Conservation (phyloP, 805 yeast genomes). For the Candida suzukii region DNA sequence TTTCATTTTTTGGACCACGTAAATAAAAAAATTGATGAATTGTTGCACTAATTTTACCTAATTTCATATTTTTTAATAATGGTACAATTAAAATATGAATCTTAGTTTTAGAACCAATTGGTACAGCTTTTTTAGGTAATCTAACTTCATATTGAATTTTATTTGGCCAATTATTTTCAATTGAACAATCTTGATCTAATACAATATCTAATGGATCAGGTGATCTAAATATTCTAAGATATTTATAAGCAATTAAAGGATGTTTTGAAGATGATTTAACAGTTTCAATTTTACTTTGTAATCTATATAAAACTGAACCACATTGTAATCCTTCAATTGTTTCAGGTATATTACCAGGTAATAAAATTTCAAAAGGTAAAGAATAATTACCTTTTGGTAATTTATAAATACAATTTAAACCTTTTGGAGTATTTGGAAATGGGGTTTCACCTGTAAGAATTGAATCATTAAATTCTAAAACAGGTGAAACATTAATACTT, state of each 20-base stretch:
- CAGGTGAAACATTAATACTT: not conserved
- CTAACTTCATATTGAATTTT: conserved; percentile 44
- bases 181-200: conserved; percentile 35
- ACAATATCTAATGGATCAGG: conserved; percentile 32
- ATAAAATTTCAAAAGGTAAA: conserved; percentile 35
- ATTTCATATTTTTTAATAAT: conserved; percentile 34
- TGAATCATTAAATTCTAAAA: not conserved
- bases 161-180: conserved; percentile 45
- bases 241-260: conserved; percentile 19
- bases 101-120: conserved; percentile 38
- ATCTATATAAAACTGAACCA: conserved; percentile 35
- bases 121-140: conserved; percentile 35
- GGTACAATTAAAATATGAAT: conserved; percentile 39
- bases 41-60: conserved; percentile 27
- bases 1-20: conserved; percentile 13
- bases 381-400: conserved; percentile 47
- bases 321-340: conserved; percentile 42
- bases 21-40: conserved; percentile 25
- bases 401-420: conserved; percentile 28
- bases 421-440: conserved; percentile 21
- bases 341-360: conserved; percentile 43
- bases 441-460: conserved; percentile 22
- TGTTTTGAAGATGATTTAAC: conserved; percentile 11
- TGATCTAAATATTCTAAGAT: conserved; percentile 37
- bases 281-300: conserved; percentile 22